Evolutionary conservation across 2,329 filamentous ascomycete species (phyloP).

Genomic region (Chalaropsis ovoidea): DNA sequence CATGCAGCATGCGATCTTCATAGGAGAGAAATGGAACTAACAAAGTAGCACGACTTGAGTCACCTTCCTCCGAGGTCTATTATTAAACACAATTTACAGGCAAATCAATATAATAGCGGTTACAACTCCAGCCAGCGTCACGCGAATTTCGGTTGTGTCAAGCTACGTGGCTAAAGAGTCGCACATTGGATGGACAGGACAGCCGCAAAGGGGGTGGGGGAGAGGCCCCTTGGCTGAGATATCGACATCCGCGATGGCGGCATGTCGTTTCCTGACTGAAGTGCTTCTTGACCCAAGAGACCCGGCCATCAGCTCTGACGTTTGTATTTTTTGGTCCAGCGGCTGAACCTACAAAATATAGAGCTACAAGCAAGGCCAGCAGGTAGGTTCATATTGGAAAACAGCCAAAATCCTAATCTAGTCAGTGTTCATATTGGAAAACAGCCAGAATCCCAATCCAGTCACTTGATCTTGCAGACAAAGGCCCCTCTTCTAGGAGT

Average conservation of each 20-base stretch:
- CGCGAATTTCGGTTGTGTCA: conserved; percentile 11
- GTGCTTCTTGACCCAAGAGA: too few relatives aligned
- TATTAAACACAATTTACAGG: background rate
- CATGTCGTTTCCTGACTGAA: background rate
- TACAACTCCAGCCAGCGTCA: background rate
- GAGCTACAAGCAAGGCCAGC: too few relatives aligned
- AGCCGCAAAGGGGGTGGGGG: background rate
- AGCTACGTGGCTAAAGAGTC: background rate
- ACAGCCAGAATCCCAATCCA: too few relatives aligned
- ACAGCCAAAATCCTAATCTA: background rate
- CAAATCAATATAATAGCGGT: background rate
- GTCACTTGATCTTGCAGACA: background rate
- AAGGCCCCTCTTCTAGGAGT: background rate
- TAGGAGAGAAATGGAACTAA: background rate
- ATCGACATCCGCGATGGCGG: background rate
- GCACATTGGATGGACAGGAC: background rate
- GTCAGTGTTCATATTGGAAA: too few relatives aligned
- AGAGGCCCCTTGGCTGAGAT: background rate
- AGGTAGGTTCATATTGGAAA: background rate
- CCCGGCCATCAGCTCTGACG: too few relatives aligned
- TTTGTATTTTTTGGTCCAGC: too few relatives aligned
- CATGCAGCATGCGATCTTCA: background rate
- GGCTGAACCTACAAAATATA: too few relatives aligned
- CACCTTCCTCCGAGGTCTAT: too few relatives aligned
- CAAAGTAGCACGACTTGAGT: background rate